Evolutionary conservation across 208 protist genomes (phyloP), one percentile per base, ranked within the genome.

Genomic region (Phytomonas sp.): DNA sequence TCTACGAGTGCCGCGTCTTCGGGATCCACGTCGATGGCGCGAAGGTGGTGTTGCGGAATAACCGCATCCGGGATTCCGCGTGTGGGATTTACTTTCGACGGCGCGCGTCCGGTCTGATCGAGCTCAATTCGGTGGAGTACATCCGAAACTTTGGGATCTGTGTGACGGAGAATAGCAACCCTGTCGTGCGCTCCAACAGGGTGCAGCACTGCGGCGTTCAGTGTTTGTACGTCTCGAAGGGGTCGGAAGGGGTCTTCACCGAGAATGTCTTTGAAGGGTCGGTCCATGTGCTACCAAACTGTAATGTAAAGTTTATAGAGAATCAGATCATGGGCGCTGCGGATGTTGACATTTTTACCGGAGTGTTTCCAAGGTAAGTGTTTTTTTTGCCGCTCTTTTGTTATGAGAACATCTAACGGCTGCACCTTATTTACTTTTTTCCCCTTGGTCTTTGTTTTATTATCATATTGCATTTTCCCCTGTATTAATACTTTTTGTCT

Each of bases 1-100:
- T 96, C 67, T 89, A 90, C 70, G 84, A 89, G 36, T 92, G 85
- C 73, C 86, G 91, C 62, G 88, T 96, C 9, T 89, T 91, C 70
- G 88, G 83, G 17, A 68, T 96, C 3, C 87, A 93, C 26, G 82
- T 77, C 15, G 72, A 88, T 28, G 70, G 74, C 62, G 86, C 79
- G 15, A 11, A 33, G 23, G 81, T 90, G 2, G 62, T 76, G 0
- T 43, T 89, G 31, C 74, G 73, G 15, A 79, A 79, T 60, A 90
- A 87, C 74, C 84, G 87, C 62, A 81, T 96, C 60, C 88, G 87
- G 30, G 87, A 92, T 76, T 87, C 77, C 67, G 60, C 75, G 28
- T 94, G 93, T 74, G 91, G 91, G 60, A 66, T 94, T 4, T 94
- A 79, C 80, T 92, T 78, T 67, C 74, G 87, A 11, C 68, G 76